Conservation (phyloP, 2,329 filamentous ascomycete species). For the Paracoccidioides lutzii region DNA sequence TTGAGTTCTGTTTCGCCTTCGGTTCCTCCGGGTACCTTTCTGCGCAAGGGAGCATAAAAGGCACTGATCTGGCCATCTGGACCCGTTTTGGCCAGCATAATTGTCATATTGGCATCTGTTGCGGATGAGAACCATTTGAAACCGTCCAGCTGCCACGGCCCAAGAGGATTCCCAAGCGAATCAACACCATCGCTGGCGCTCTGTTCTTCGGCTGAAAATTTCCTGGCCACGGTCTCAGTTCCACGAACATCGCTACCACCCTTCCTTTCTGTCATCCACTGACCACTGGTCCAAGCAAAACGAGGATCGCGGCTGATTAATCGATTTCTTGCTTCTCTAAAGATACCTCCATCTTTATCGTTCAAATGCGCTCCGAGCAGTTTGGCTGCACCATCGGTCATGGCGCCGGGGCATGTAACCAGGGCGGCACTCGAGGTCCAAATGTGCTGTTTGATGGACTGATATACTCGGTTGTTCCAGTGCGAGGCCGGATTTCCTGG, state of each 20-base stretch:
- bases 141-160: constrained; percentile 48
- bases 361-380: constrained; percentile 14
- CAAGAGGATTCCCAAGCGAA: constrained; percentile 31
- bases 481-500: background rate
- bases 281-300: constrained; percentile 52
- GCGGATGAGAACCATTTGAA: constrained; percentile 60
- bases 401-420: constrained; percentile 17
- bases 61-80: constrained; percentile 40
- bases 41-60: constrained; percentile 52
- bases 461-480: constrained; percentile 16
- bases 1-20: constrained; percentile 39
- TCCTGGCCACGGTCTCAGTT: constrained; percentile 49
- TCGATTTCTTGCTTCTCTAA: constrained; percentile 12
- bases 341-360: constrained; percentile 12
- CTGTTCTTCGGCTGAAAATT: constrained; percentile 17
- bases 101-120: constrained; percentile 50
- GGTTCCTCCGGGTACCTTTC: constrained; percentile 15
- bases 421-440: constrained; percentile 17
- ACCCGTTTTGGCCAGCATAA: constrained; percentile 49
- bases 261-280: constrained; percentile 64
- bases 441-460: constrained; percentile 14
- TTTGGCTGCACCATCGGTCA: constrained; percentile 19
- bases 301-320: constrained; percentile 41
- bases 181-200: constrained; percentile 16
- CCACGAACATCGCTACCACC: constrained; percentile 57